Evolutionary conservation across 73 alveolate genomes (phyloP), one percentile per base, ranked within the genome.

Genomic region (Paramecium pentaurelia): DNA sequence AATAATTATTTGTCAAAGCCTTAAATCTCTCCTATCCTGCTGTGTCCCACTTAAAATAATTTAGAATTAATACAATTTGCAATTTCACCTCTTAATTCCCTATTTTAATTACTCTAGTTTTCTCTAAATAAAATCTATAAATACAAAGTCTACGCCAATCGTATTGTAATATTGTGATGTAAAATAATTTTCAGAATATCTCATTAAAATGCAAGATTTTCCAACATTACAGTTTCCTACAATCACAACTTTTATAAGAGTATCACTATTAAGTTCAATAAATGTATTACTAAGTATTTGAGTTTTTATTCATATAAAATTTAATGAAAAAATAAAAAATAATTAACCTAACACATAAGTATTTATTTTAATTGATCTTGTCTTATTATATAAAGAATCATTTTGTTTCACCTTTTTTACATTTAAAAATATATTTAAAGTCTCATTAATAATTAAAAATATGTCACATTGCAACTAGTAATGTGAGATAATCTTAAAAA

Each of bases 1-100:
- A 75, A 37, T 75, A 75, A 36, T 75, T 75, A 75, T 40, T 37
- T 11, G 88, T 75, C 10, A 75, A 36, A 1, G 88, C 58, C 6
- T 40, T 34, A 18, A 75, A 75, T 75, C 70, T 75, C 38, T 75
- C 88, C 49, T 75, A 38, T 12, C 88, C 88, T 34, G 88, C 88
- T n/a, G 88, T 75, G 12, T 75, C 88, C 68, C 60, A 75, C 88
- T 75, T 16, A 16, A 75, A 22, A 14, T 75, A 7, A 32, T 10
- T 37, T 16, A 3, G 4, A 4, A 14, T 8, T 0, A 75, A 37
- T 75, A 75, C 88, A 37, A 75, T 75, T 20, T 75, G 37, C 18
- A 75, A 40, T 75, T 75, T 75, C 64, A 75, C 60, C 1, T 75
- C 22, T 27, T 37, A n/a, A 34, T 75, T n/a, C n/a, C 60, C 70